Evolutionary conservation across 1,284 basidiomycete genomes (phyloP).

Genomic region (Hypsizygus ulmarius): DNA sequence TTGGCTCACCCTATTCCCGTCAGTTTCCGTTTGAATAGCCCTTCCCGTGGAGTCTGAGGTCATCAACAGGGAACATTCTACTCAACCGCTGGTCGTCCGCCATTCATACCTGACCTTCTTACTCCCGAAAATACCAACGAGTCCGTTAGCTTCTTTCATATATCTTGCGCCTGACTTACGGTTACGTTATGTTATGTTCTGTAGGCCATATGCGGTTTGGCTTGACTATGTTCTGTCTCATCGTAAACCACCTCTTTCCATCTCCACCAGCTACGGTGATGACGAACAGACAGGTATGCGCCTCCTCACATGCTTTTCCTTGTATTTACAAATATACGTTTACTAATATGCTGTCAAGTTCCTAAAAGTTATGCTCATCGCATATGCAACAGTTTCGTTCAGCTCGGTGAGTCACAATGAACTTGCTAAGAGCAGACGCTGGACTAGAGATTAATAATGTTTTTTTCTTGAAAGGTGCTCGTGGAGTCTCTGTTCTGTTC

Average conservation of each 20-base stretch:
- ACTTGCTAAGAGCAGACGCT: background rate
- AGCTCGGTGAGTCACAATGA: slow-evolving; percentile 51
- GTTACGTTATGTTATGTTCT: slow-evolving; percentile 3
- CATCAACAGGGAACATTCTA: slow-evolving; percentile 23
- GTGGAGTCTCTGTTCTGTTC: slow-evolving; percentile 65
- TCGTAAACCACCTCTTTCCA: slow-evolving; percentile 46
- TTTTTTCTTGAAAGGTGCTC: slow-evolving; percentile 42
- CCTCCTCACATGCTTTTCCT: background rate
- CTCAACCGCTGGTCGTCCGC: slow-evolving; percentile 46
- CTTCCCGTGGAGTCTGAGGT: background rate
- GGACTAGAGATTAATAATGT: background rate
- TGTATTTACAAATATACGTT: too few species aligned
- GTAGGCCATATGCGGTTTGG: slow-evolving; percentile 41
- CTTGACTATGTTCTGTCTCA: slow-evolving; percentile 50
- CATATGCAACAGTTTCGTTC: slow-evolving; percentile 62
- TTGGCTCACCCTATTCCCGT: slow-evolving; percentile 47
- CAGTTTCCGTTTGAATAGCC: slow-evolving; percentile 2
- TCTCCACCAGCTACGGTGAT: slow-evolving; percentile 71
- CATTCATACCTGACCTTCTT: slow-evolving; percentile 49
- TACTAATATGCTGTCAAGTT: slow-evolving; percentile 34
- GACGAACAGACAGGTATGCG: slow-evolving; percentile 62
- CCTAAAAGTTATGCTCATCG: slow-evolving; percentile 61
- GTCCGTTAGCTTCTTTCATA: slow-evolving; percentile 7
- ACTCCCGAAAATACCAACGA: slow-evolving; percentile 55
- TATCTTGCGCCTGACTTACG: background rate